These are phyloP conservation scores for Rhodotorula sp. DNA, from an alignment of 1,284 basidiomycete species.

Conservation along the genomic window DNA sequence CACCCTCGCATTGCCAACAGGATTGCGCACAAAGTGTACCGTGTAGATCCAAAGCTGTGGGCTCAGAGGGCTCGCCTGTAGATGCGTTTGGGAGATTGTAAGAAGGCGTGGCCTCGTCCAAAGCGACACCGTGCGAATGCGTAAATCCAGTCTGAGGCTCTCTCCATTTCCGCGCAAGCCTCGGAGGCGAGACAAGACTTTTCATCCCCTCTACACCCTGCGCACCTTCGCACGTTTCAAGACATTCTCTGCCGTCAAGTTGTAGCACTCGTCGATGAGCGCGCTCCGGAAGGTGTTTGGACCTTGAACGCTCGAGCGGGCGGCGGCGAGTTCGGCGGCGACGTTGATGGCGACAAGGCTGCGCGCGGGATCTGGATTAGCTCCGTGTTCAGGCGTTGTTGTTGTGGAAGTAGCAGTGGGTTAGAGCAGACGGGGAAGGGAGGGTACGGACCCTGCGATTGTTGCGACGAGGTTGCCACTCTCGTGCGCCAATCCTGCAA, in stretches of 20 bases:
- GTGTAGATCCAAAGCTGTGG: no score
- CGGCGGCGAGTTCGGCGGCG: conserved; percentile 75
- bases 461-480: conserved; percentile 68
- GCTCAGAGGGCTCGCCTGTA: no score
- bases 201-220: background rate
- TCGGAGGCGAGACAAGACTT: background rate
- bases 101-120: no score
- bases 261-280: conserved; percentile 75
- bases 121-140: no score
- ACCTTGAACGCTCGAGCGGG: conserved; percentile 68
- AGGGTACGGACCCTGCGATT: conserved; percentile 64
- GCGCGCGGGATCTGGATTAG: conserved; percentile 10
- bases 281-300: conserved; percentile 85
- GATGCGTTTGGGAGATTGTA: no score
- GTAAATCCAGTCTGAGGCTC: no score
- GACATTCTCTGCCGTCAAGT: conserved; percentile 51
- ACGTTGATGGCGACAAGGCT: conserved; percentile 78
- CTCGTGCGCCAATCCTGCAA: conserved; percentile 51
- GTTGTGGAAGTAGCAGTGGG: no score
- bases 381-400: background rate
- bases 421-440: background rate
- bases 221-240: conserved; percentile 17
- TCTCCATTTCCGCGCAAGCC: no score
- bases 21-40: no score
- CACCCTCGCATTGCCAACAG: no score